Evolutionary conservation across 2,329 filamentous ascomycete species (phyloP).

Genomic region (Apiospora aurea): DNA sequence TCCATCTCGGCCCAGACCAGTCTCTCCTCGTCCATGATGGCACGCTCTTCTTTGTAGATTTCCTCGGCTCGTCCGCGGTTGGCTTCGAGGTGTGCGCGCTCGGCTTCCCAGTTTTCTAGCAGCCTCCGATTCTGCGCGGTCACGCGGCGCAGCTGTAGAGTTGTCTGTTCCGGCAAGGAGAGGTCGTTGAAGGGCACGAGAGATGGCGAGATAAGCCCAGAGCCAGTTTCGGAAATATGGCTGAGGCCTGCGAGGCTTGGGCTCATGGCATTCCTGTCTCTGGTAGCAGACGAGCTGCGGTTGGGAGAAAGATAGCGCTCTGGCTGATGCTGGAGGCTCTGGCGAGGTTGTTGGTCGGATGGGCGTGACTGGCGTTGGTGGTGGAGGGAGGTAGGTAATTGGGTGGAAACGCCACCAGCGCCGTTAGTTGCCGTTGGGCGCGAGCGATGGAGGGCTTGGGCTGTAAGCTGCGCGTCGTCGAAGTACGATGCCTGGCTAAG

Average conservation of each 20-base stretch:
- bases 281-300: constrained; percentile 32
- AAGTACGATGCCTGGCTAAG: constrained; percentile 46
- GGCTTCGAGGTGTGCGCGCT: constrained; percentile 61
- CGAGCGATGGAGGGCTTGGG: constrained; percentile 23
- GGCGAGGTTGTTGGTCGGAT: constrained; percentile 4
- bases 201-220: constrained; percentile 28
- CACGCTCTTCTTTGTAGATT: constrained; percentile 62
- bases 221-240: constrained; percentile 13
- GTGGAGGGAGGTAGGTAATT: constrained; percentile 25
- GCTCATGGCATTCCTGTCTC: constrained; percentile 30
- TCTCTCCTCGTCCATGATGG: constrained; percentile 60
- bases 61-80: constrained; percentile 61
- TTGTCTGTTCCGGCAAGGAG: constrained; percentile 32
- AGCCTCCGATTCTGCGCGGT: constrained; percentile 38
- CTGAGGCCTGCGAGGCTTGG: constrained; percentile 34
- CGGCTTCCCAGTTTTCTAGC: constrained; percentile 60
- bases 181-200: constrained; percentile 29
- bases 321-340: constrained; percentile 6
- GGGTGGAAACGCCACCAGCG: constrained; percentile 31
- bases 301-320: constrained; percentile 37
- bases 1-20: constrained; percentile 56
- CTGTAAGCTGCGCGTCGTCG: constrained; percentile 39
- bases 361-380: constrained; percentile 1
- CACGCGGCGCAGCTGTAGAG: constrained; percentile 31
- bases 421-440: constrained; percentile 35